A percentile compares a stretch with the other conserved stretches of the same genome.
Conservation (phyloP, 2,329 filamentous ascomycete genomes). For the Chaetomium sp. region DNA sequence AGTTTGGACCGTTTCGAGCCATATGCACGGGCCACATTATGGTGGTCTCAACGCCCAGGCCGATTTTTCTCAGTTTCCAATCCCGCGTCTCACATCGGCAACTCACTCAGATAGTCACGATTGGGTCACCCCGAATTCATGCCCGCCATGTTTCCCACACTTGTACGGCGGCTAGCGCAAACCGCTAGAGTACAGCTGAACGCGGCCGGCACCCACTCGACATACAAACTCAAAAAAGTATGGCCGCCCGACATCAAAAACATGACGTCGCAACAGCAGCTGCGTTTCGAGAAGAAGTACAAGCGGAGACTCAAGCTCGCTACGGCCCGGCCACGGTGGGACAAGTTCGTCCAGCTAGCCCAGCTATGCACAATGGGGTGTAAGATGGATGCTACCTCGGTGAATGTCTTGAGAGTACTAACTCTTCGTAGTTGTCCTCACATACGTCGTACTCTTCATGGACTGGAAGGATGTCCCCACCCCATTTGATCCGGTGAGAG, state of each 20-base stretch:
- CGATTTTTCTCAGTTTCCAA: background rate
- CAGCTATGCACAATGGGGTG: slow-evolving; percentile 63
- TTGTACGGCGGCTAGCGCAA: slow-evolving; percentile 47
- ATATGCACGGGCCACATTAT: slow-evolving; percentile 13
- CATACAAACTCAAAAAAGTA: slow-evolving; percentile 64
- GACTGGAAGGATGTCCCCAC: slow-evolving; percentile 54
- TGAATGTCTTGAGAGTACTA: slow-evolving; percentile 1
- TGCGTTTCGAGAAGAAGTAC: slow-evolving; percentile 77
- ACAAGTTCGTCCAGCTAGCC: slow-evolving; percentile 64
- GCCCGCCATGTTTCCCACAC: slow-evolving; percentile 50
- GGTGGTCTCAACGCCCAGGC: background rate
- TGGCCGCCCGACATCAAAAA: slow-evolving; percentile 79
- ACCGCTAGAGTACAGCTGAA: slow-evolving; percentile 33
- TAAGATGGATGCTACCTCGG: slow-evolving; percentile 41
- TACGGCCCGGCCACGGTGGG: slow-evolving; percentile 66
- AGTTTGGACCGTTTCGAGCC: background rate
- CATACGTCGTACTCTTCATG: slow-evolving; percentile 64
- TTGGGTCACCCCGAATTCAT: slow-evolving; percentile 1
- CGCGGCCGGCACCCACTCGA: slow-evolving; percentile 51
- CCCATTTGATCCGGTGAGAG: slow-evolving; percentile 55
- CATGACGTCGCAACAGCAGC: slow-evolving; percentile 71
- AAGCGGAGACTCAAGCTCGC: slow-evolving; percentile 65
- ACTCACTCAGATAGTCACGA: background rate
- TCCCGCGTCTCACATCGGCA: background rate
- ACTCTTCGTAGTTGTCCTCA: slow-evolving; percentile 48